Evolutionary conservation across 495 filamentous ascomycete species (phyloP), one percentile per base, ranked within the genome.

Genomic region (Xylaria telfairii): DNA sequence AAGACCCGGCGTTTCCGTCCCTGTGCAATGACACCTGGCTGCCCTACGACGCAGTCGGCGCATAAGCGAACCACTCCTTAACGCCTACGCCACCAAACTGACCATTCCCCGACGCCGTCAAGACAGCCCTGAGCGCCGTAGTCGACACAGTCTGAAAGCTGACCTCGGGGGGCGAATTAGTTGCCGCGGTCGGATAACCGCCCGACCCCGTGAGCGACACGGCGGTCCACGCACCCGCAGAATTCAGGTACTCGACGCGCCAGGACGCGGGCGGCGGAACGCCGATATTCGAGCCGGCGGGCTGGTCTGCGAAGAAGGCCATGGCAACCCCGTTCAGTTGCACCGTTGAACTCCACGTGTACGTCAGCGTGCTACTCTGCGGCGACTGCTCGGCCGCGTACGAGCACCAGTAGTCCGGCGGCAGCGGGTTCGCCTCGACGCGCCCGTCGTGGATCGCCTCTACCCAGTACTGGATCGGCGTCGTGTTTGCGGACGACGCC

Each of bases 271-370:
- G 65, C 1, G 65, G 65, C 37, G 65, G 49, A 4, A 68, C 65
- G n/a, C 65, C 49, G 42, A 61, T 56, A 9, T 69, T 69, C 24
- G 54, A 69, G 26, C 66, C 66, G 7, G 66, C 66, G 10, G 34
- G 53, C 37, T 69, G 54, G 28, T 68, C 54, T 12, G 66, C 66
- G 66, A 69, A 69, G 24, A 62, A 69, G 10, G 53, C 66, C 66
- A 69, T 69, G 28, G 53, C 57, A 10, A 69, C 66, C 8, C 66
- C 53, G 66, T 69, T 56, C 26, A 69, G 51, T 1, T 37, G 34
- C 53, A 63, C 54, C 24, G 66, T 28, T 15, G 34, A 42, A 28
- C 41, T 28, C 66, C 66, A 69, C 51, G 66, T 69, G 34, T 69
- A 69, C n/a, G 66, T 69, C 32, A 69, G 37, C 3, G 34, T 69